Percentiles rank a stretch among this genome's conserved stretches.
These are phyloP conservation scores for Annulohypoxylon stygium DNA, from an alignment of 495 filamentous ascomycete genomes.

Conservation along the genomic window DNA sequence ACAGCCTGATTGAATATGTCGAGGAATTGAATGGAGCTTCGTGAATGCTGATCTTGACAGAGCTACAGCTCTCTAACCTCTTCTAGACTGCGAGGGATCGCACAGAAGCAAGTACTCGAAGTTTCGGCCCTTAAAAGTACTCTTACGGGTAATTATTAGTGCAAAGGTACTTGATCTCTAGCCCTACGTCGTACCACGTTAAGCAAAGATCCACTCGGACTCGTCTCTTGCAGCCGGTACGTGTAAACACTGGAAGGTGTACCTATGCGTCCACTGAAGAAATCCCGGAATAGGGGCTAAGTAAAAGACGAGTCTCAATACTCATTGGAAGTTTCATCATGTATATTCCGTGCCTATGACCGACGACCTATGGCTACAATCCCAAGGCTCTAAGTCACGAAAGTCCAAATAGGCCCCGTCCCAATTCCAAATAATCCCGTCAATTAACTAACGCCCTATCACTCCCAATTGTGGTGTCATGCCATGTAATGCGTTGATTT, in stretches of 20 bases:
- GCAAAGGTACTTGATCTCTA: background rate
- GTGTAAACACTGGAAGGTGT: conserved; percentile 2
- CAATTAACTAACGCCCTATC: conserved; percentile 52
- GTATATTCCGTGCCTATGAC: conserved; percentile 23
- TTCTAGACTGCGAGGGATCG: conserved; percentile 28
- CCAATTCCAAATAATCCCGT: conserved; percentile 41
- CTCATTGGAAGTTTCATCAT: conserved; percentile 10
- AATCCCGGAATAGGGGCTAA: background rate
- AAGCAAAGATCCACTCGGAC: background rate
- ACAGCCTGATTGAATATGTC: conserved; percentile 26
- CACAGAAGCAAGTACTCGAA: conserved; percentile 4
- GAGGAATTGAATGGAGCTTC: conserved; percentile 24
- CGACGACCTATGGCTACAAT: conserved; percentile 31
- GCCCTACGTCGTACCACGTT: background rate
- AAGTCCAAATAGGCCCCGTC: conserved; percentile 37
- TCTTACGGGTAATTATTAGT: background rate
- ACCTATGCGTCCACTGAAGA: background rate
- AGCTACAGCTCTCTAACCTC: conserved; percentile 10
- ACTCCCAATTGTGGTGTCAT: conserved; percentile 43
- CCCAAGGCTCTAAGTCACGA: conserved; percentile 24
- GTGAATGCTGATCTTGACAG: conserved; percentile 31
- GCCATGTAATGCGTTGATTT: conserved; percentile 27
- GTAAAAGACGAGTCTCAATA: background rate
- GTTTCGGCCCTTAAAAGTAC: background rate
- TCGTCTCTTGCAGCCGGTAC: background rate